Percentiles rank a stretch among this genome's conserved stretches.
Evolutionary conservation across 139 green algal species (phyloP).

Genomic region (Chlorella sp.): DNA sequence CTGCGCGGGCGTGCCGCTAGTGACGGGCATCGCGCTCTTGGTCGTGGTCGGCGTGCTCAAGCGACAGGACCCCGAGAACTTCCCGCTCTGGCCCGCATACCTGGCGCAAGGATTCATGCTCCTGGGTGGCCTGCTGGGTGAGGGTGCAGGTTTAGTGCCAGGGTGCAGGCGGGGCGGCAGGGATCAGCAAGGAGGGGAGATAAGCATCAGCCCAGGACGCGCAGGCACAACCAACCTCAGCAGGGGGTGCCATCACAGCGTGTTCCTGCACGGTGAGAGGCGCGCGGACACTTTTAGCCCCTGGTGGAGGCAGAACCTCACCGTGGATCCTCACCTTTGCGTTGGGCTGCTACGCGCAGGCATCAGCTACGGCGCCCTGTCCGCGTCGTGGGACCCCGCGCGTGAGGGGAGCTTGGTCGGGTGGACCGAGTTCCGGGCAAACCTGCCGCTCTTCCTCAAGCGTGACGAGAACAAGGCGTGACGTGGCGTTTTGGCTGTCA

Average conservation of each 20-base stretch:
- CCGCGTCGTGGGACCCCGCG: conserved; percentile 56
- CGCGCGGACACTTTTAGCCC: too few relatives aligned
- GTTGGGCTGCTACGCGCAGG: too few relatives aligned
- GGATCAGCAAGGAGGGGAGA: too few relatives aligned
- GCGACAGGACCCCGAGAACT: neutral
- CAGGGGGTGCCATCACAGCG: too few relatives aligned
- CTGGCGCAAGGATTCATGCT: neutral
- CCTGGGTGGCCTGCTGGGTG: conserved; percentile 3
- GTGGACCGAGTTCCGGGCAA: conserved; percentile 34
- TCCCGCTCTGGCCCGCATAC: conserved; percentile 11
- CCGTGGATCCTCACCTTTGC: too few relatives aligned
- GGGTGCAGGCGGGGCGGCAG: neutral
- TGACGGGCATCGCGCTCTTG: conserved; percentile 5
- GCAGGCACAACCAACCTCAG: too few relatives aligned
- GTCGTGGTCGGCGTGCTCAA: neutral
- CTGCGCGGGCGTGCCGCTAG: too few relatives aligned
- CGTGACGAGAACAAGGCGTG: neutral
- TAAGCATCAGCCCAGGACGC: too few relatives aligned
- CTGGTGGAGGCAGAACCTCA: too few relatives aligned
- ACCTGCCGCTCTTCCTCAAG: conserved; percentile 16
- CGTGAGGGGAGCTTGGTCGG: conserved; percentile 43
- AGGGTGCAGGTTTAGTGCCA: too few relatives aligned
- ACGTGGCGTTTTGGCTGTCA: too few relatives aligned
- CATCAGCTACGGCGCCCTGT: conserved; percentile 73
- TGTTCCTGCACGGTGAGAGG: too few relatives aligned